A percentile compares a stretch with the other conserved stretches of the same genome.
phyloP scores from a whole-genome alignment of 2,329 filamentous ascomycete species.

The Fusarium torreyae region DNA sequence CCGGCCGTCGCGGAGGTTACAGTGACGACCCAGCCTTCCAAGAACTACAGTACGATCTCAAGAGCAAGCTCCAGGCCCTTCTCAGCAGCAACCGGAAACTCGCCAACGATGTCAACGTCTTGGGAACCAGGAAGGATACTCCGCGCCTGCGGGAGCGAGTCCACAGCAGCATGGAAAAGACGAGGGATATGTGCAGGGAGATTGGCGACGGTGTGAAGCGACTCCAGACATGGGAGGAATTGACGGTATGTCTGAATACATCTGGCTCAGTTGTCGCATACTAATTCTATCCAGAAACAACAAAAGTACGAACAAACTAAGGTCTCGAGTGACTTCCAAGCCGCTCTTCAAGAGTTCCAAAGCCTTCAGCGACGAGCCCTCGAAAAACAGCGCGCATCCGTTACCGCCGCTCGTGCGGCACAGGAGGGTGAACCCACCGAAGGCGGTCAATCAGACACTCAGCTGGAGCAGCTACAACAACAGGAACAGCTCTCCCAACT shows the following conservation, averaged over 20 bases:
- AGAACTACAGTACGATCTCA: constrained; percentile 84
- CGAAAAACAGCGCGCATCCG: constrained; percentile 91
- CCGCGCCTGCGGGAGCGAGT: constrained; percentile 92
- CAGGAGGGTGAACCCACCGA: constrained; percentile 72
- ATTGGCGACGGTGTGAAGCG: constrained; percentile 95
- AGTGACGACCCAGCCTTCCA: constrained; percentile 94
- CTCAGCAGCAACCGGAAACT: constrained; percentile 90
- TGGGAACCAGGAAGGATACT: constrained; percentile 93
- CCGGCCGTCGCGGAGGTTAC: constrained; percentile 83
- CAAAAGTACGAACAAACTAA: constrained; percentile 98
- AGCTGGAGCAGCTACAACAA: constrained; percentile 72
- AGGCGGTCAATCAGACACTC: constrained; percentile 54
- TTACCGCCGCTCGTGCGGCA: constrained; percentile 85
- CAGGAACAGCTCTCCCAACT: constrained; percentile 81
- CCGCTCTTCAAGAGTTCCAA: constrained; percentile 92
- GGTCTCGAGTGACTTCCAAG: constrained; percentile 92
- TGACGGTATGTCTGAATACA: constrained; percentile 71
- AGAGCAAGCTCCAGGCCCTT: constrained; percentile 89
- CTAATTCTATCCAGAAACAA: constrained; percentile 73
- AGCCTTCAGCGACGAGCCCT: constrained; percentile 89
- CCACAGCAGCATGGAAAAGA: constrained; percentile 88
- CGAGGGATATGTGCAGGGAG: constrained; percentile 87
- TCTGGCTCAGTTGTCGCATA: constrained; percentile 22
- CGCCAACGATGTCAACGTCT: constrained; percentile 84
- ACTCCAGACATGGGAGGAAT: constrained; percentile 87